Conservation (phyloP, 257 asterid species). For the Solanum arcanum region DNA sequence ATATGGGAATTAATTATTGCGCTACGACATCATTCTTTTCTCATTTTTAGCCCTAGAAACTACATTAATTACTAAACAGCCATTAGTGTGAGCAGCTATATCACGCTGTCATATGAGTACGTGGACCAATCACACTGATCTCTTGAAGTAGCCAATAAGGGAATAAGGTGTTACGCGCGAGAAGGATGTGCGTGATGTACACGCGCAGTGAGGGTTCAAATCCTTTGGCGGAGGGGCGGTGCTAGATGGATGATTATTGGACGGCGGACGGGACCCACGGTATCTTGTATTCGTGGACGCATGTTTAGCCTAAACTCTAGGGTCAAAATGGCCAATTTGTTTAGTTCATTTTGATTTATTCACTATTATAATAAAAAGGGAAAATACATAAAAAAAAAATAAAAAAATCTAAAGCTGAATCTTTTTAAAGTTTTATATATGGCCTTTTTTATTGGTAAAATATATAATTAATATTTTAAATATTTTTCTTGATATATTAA, state of each 20-base stretch:
- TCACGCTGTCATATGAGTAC: neutral
- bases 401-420: too few species aligned
- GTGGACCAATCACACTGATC: neutral
- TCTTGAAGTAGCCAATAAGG: neutral
- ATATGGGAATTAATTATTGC: neutral
- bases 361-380: too few species aligned
- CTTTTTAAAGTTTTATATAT: too few species aligned
- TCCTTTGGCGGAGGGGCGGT: neutral
- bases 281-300: neutral
- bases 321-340: neutral
- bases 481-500: too few species aligned
- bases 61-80: neutral
- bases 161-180: neutral
- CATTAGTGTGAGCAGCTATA: neutral
- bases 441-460: too few species aligned
- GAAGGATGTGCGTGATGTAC: neutral
- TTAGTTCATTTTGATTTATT: too few species aligned
- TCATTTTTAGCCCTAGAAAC: neutral
- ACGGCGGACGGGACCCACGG: neutral
- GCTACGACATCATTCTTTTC: neutral
- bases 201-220: neutral
- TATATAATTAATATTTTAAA: too few species aligned
- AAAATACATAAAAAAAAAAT: too few species aligned
- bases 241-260: neutral
- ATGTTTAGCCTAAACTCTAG: neutral